Evolutionary conservation across 108 stramenopile species (phyloP).

Genomic region (Nitzschia palea): DNA sequence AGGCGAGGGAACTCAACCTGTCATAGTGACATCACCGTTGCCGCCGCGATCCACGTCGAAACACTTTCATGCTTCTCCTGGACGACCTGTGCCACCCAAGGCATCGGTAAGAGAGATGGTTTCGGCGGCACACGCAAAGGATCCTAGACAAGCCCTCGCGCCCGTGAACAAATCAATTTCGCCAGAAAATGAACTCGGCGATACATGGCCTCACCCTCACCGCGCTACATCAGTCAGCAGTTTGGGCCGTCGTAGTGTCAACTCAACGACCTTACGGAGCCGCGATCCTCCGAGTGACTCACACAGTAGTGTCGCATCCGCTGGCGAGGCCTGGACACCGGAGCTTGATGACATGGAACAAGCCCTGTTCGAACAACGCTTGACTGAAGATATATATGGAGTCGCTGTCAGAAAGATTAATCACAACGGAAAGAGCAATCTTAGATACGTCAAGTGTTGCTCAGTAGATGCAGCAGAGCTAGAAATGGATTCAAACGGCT

Average conservation of each 20-base stretch:
- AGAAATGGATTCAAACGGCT: constrained; percentile 15
- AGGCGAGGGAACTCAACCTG: neutral
- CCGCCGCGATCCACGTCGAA: neutral
- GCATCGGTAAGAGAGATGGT: neutral
- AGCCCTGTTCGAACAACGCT: constrained; percentile 79
- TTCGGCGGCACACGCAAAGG: neutral
- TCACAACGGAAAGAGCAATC: constrained; percentile 78
- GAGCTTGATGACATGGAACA: constrained; percentile 70
- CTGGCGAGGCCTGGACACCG: neutral
- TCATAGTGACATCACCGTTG: neutral
- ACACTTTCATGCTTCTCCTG: neutral
- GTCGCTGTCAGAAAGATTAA: constrained; percentile 87
- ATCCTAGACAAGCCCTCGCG: constrained; percentile 5
- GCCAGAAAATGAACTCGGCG: neutral
- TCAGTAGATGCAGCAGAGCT: constrained; percentile 44
- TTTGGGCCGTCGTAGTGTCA: neutral
- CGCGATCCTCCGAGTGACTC: constrained; percentile 4
- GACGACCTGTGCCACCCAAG: neutral
- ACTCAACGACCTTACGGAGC: neutral
- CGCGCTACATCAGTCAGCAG: neutral
- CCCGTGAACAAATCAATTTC: neutral
- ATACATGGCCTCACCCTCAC: constrained; percentile 1
- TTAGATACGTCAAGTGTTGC: constrained; percentile 79
- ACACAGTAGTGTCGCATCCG: neutral
- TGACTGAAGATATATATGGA: constrained; percentile 71